phyloP scores from a whole-genome alignment of 805 yeast genomes.

The Suhomyces faveliae region DNA sequence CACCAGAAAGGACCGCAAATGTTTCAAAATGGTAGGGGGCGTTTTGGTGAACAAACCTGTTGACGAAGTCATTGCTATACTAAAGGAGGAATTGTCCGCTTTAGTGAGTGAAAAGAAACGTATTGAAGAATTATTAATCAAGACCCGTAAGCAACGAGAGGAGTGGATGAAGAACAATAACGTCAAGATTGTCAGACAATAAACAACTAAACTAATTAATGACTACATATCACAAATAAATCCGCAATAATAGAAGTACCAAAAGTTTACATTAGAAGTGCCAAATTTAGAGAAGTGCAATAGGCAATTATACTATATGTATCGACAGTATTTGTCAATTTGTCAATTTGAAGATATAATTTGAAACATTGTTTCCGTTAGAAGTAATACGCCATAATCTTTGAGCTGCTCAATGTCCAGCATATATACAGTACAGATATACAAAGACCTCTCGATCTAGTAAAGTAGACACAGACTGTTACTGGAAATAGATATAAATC shows the following conservation, averaged over 20 bases:
- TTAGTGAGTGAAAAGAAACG: slow-evolving; percentile 22
- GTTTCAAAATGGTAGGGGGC: slow-evolving; percentile 93
- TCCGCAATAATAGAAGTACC: too few relatives aligned
- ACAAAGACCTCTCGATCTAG: too few relatives aligned
- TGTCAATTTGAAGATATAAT: too few relatives aligned
- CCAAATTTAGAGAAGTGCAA: not conserved
- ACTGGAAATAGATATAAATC: too few relatives aligned
- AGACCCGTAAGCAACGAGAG: slow-evolving; percentile 33
- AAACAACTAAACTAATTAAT: not conserved
- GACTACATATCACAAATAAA: not conserved
- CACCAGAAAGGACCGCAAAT: slow-evolving; percentile 55
- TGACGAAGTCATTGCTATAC: slow-evolving; percentile 65
- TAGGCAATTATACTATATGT: too few relatives aligned
- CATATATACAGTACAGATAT: too few relatives aligned
- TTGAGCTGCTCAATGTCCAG: too few relatives aligned
- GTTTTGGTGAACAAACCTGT: slow-evolving; percentile 83
- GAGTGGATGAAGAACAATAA: slow-evolving; percentile 42
- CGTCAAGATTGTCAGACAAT: slow-evolving; percentile 39
- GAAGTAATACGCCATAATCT: too few relatives aligned
- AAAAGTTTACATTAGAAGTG: too few relatives aligned
- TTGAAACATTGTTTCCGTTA: not conserved
- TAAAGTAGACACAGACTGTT: too few relatives aligned
- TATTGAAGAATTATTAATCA: slow-evolving; percentile 26
- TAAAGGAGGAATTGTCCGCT: slow-evolving; percentile 50
- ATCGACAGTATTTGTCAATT: too few relatives aligned